Base-by-base conservation (phyloP, 164 flowering plant genomes). In the Houttuynia cordata region DNA sequence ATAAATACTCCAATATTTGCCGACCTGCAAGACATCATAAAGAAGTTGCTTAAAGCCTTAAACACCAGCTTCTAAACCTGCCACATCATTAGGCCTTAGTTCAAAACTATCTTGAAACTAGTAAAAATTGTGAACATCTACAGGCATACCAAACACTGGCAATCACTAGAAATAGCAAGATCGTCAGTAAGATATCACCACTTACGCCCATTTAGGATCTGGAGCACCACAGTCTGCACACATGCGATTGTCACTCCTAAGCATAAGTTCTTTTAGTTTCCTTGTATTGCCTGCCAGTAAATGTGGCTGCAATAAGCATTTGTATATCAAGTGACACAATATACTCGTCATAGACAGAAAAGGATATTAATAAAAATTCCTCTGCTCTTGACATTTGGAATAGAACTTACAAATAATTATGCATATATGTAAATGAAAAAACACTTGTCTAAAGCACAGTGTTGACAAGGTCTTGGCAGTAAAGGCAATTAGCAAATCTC, bases 161-260 rank as follows among this genome's bases (percentile, higher is more conserved):
- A 14, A 22, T 10, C 0, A 51, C 10, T 0, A 22, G 17, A 63
- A 68, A 25, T 52, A 1, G n/a, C 18, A 0, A n/a, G n/a, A 14
- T 15, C 8, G 47, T 49, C 24, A 20, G 20, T 45, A 19, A 37
- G 18, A 53, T 19, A n/a, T 24, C 24, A 37, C 47, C 58, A 80
- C 98, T 83, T 87, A 93, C 98, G 98, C 98, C 98, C 98, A 93
- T 72, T 87, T 93, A 62, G 98, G 98, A 75, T 93, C 98, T 63
- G 92, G 88, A 61, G 97, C 91, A 75, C 81, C 77, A 73, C 98
- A 93, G 73, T 93, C 98, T 63, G 98, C 98, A 82, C 98, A 93
- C 62, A 55, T 14, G 56, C 82, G 92, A 66, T 93, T 93, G 60
- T 90, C 98, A 51, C 70, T 75, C 68, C 83, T 77, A 53, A 25